These are phyloP conservation scores for Polygonum maritimum DNA, from an alignment of 148 eudicot species.

Conservation along the genomic window DNA sequence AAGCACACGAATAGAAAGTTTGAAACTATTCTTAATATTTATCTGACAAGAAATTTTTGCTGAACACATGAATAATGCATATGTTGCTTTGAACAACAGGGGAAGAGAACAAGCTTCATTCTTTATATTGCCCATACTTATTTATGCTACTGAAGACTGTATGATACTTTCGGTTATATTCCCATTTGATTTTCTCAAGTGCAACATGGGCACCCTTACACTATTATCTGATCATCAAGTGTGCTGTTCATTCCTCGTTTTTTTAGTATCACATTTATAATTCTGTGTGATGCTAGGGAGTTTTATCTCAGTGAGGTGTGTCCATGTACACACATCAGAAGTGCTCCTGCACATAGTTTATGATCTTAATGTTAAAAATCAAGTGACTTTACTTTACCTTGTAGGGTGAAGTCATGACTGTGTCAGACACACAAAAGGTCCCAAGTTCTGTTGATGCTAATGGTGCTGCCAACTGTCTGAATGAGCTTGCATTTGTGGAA, in stretches of 20 bases:
- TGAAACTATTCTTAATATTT: background rate
- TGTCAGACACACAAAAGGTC: background rate
- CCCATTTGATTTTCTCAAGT: background rate
- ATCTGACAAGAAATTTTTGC: background rate
- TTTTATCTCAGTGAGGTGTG: background rate
- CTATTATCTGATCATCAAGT: background rate
- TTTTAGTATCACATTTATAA: background rate
- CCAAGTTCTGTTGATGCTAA: conserved; percentile 22
- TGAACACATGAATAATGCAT: background rate
- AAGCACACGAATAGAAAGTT: background rate
- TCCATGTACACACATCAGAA: background rate
- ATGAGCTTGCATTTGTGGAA: conserved; percentile 26
- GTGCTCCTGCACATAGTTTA: background rate
- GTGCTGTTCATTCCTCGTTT: background rate
- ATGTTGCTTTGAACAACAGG: background rate
- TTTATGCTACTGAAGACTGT: background rate
- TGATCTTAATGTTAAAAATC: background rate
- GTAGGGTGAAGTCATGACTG: conserved; percentile 12
- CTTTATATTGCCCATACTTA: background rate
- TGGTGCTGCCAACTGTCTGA: conserved; percentile 14
- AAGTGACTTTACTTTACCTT: background rate
- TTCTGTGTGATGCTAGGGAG: background rate
- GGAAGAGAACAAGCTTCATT: background rate
- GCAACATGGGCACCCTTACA: background rate
- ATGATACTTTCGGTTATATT: background rate